Base-by-base conservation (phyloP, 2,329 filamentous ascomycete genomes). In the Pseudogymnoascus sp. region DNA sequence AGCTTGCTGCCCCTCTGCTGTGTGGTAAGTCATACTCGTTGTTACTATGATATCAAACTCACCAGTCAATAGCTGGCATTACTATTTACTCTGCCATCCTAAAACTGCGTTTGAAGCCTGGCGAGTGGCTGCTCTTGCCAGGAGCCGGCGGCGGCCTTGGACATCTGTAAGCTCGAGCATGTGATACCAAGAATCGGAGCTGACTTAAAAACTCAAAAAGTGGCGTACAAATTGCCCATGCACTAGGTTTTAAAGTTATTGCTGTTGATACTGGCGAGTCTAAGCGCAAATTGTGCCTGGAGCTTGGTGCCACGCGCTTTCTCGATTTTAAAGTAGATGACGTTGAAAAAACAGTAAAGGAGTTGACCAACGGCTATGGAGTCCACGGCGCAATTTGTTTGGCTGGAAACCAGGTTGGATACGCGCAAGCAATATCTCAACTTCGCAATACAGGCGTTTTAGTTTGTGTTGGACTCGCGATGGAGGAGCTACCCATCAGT, bases 381-480 rank as follows among this genome's bases (percentile, higher is more conserved):
- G 38, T 19, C 16, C 38, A 41, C 16, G 38, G 16, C 16, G 16
- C 16, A 19, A 9, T 41, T 41, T 41, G 38, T 9, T 22, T 41
- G 19, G 35, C 58, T 14, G 41, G 58, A 2, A 60, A 22, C 16
- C 28, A 39, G 28, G 58, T 35, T 5, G 58, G 35, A 19, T 41
- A 41, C 16, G 16, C 38, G 4, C 38, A 41, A 19, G 38, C 38
- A 41, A 19, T 41, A 19, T 3, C 16, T 11, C 38, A 19, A 19
- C 16, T 41, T 19, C 38, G 38, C 16, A 19, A 19, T 41, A 19
- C 16, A 11, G 38, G 38, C 8, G 16, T 19, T 19, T 19, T 62
- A n/a, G 39, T 62, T 14, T 62, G 60, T 62, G 60, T 62, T 19
- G 60, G 60, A 23, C 25, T 62, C 3, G 14, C 60, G n/a, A 45